A percentile compares a stretch with the other conserved stretches of the same genome.
phyloP scores from a whole-genome alignment of 768 basidiomycete genomes.

The Hydnum rufescens region DNA sequence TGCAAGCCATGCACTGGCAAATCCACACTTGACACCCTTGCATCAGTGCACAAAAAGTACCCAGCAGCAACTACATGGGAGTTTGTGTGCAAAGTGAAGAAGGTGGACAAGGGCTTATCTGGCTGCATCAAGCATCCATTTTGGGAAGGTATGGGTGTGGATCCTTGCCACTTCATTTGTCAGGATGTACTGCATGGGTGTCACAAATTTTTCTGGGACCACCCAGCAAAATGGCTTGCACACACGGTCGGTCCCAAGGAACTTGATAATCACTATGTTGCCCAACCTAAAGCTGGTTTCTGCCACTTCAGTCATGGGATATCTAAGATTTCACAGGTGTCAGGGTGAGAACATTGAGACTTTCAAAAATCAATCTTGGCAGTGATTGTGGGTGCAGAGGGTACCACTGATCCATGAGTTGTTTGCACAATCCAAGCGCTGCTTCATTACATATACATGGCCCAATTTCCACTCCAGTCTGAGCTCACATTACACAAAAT shows the following conservation, averaged over 20 bases:
- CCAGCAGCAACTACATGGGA: conserved; percentile 27
- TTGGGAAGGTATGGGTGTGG: conserved; percentile 14
- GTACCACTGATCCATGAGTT: neutral
- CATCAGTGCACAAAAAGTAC: conserved; percentile 11
- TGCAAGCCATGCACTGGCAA: neutral
- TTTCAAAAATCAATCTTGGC: conserved; percentile 21
- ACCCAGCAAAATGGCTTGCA: conserved; percentile 21
- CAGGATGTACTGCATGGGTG: conserved; percentile 23
- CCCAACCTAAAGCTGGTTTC: conserved; percentile 9
- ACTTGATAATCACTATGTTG: conserved; percentile 11
- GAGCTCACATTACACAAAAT: conserved; percentile 17
- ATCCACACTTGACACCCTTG: neutral
- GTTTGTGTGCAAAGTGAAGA: conserved; percentile 18
- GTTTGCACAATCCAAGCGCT: neutral
- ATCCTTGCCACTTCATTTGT: conserved; percentile 17
- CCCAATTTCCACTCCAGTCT: conserved; percentile 19
- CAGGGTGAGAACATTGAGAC: conserved; percentile 4
- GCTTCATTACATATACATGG: conserved; percentile 4
- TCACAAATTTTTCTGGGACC: conserved; percentile 24
- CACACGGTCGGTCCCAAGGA: conserved; percentile 7
- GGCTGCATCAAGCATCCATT: conserved; percentile 16
- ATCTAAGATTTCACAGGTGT: conserved; percentile 1
- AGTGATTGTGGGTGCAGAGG: conserved; percentile 15
- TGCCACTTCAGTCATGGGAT: conserved; percentile 7
- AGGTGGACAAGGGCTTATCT: conserved; percentile 13